A percentile compares a stretch with the other conserved stretches of the same genome.
These are phyloP conservation scores for Tripidium arundinaceum DNA, from an alignment of 202 grass and related monocot genomes.

Conservation along the genomic window DNA sequence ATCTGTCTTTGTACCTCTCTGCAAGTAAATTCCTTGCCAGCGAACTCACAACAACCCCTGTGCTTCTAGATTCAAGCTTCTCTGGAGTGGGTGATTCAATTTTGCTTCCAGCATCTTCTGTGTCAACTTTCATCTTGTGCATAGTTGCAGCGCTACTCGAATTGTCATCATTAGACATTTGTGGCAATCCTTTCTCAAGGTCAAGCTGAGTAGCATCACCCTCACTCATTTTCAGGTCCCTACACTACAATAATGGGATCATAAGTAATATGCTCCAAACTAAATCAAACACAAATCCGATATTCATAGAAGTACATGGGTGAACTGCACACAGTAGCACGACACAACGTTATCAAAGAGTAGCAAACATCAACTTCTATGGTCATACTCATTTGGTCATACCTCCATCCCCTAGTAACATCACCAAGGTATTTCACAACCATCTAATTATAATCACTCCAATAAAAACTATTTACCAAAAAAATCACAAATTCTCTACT, in stretches of 20 bases:
- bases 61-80: conserved; percentile 58
- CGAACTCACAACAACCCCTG: conserved; percentile 48
- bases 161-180: conserved; percentile 29
- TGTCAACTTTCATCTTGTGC: conserved; percentile 30
- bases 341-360: not conserved
- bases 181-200: conserved; percentile 21
- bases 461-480: not conserved
- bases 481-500: not conserved
- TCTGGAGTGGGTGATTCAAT: conserved; percentile 78
- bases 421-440: not conserved
- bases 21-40: conserved; percentile 59
- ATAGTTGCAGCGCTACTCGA: conserved; percentile 31
- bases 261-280: not conserved
- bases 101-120: conserved; percentile 36
- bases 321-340: not conserved
- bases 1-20: conserved; percentile 63
- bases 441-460: not conserved
- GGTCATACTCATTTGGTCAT: not conserved
- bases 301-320: not conserved
- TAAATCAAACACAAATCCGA: not conserved
- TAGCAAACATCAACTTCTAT: not conserved
- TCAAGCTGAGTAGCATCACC: conserved; percentile 27
- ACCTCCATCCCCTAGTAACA: not conserved
- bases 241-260: conserved; percentile 31
- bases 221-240: conserved; percentile 43